phyloP scores from a whole-genome alignment of 2,329 filamentous ascomycete genomes.

The Apiospora phragmitis region DNA sequence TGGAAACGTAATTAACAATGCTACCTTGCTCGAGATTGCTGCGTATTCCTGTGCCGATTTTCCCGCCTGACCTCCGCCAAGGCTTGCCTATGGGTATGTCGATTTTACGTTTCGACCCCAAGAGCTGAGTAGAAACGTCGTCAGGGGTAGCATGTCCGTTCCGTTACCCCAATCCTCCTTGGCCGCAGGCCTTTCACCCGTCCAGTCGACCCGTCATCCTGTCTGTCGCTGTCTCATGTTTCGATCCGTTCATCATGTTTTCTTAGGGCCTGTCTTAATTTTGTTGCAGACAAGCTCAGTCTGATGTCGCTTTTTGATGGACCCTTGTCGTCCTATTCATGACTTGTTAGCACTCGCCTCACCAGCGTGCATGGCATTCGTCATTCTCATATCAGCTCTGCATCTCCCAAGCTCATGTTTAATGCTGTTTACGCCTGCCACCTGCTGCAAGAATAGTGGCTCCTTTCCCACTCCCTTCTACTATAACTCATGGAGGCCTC shows the following conservation, averaged over 20 bases:
- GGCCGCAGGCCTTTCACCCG: not conserved
- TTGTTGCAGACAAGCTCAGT: slow-evolving; percentile 9
- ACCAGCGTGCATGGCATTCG: not conserved
- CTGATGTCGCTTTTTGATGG: not conserved
- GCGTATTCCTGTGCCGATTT: not conserved
- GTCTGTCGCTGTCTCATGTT: slow-evolving; percentile 5
- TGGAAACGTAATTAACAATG: not conserved
- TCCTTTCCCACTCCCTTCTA: not conserved
- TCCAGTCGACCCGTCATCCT: slow-evolving; percentile 6
- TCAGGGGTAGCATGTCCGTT: not conserved
- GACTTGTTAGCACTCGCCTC: not conserved
- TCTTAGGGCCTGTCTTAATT: not conserved
- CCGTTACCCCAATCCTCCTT: not conserved
- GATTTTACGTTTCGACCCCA: slow-evolving; percentile 4
- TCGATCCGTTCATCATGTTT: slow-evolving; percentile 8
- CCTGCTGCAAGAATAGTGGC: not conserved
- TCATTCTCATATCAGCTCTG: not conserved
- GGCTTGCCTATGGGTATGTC: not conserved
- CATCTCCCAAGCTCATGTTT: not conserved
- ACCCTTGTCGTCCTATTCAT: not conserved
- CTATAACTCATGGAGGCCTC: not conserved
- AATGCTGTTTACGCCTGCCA: not conserved
- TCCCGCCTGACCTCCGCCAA: not conserved
- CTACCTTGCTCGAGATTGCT: not conserved
- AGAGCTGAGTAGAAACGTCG: slow-evolving; percentile 7